phyloP scores from a whole-genome alignment of 2,329 filamentous ascomycete species.

The Fusarium tuaranense region DNA sequence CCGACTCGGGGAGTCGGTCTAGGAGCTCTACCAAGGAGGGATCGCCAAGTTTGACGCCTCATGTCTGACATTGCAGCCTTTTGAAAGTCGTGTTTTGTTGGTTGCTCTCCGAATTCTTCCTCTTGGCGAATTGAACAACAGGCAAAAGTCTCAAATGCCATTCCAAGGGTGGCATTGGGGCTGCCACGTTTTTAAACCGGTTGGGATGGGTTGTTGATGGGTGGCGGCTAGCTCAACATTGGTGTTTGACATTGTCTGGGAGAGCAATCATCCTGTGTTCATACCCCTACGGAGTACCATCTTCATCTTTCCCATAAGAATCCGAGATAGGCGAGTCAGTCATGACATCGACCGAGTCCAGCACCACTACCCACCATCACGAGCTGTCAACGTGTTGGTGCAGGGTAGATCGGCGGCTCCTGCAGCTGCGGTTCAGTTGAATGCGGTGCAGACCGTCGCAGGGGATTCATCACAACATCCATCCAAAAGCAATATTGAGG shows the following conservation, averaged over 20 bases:
- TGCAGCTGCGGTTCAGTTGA: slow-evolving; percentile 13
- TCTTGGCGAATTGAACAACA: not conserved
- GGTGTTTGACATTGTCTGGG: not conserved
- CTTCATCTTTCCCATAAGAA: not conserved
- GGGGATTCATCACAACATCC: not conserved
- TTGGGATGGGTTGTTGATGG: not conserved
- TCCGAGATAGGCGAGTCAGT: not conserved
- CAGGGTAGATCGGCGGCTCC: slow-evolving; percentile 22
- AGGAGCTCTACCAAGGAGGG: slow-evolving; percentile 4
- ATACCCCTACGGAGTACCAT: not conserved
- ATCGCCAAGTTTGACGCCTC: slow-evolving; percentile 11
- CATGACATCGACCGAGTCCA: not conserved
- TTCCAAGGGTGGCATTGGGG: slow-evolving; percentile 16
- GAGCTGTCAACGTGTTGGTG: slow-evolving; percentile 20
- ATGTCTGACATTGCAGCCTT: slow-evolving; percentile 6
- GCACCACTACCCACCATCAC: slow-evolving; percentile 4
- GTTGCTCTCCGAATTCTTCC: not conserved
- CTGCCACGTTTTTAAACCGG: slow-evolving; percentile 6
- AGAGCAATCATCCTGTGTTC: not conserved
- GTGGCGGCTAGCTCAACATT: not conserved
- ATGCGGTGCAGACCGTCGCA: not conserved
- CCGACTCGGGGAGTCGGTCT: slow-evolving; percentile 4
- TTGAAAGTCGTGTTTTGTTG: not conserved
- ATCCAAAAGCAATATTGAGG: not conserved
- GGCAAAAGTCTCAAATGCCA: slow-evolving; percentile 16